Evolutionary conservation across 495 filamentous ascomycete species (phyloP), one percentile per base, ranked within the genome.

Genomic region (Aspergillus saccharolyticus): DNA sequence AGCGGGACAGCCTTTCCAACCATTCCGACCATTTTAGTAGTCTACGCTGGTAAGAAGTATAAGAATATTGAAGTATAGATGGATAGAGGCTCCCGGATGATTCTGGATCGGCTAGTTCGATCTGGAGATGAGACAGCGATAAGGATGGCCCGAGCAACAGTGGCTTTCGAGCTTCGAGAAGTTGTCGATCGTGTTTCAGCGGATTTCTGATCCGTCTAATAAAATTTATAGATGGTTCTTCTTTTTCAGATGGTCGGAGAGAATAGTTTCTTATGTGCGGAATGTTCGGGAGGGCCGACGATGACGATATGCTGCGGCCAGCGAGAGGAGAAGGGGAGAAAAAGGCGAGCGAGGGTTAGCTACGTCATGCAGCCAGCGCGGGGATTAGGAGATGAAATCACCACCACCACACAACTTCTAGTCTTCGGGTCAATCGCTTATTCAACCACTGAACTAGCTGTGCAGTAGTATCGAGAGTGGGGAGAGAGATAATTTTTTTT

Each of bases 361-460:
- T 71, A 74, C 72, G 72, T 74, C 72, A 74, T 74, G 64, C 63
- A 28, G 65, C 63, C 57, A 62, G 47, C 55, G 20, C 28, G 55
- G 25, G 9, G 55, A 53, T 63, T 56, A 59, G 59, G 60, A 63
- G 55, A 63, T 63, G 60, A 63, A 59, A 63, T 63, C 60, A 63
- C 55, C 57, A 55, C 53, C 43, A 39, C 42, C n/a, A 39, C 33
- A 28, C 33, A n/a, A n/a, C n/a, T n/a, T n/a, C n/a, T n/a, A n/a
- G n/a, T n/a, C n/a, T 39, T 39, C 33, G 33, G 33, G 3, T 24
- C 51, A 42, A 42, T 30, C 50, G 45, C n/a, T 17, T 17, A 53
- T 46, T 51, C 46, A 46, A 44, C 39, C 33, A 52, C 25, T 44
- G 15, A 47, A n/a, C 42, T 22, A 18, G 25, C 15, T 39, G 33